Base-by-base conservation (phyloP, 2,329 filamentous ascomycete species). In the Colletotrichum sublineola region DNA sequence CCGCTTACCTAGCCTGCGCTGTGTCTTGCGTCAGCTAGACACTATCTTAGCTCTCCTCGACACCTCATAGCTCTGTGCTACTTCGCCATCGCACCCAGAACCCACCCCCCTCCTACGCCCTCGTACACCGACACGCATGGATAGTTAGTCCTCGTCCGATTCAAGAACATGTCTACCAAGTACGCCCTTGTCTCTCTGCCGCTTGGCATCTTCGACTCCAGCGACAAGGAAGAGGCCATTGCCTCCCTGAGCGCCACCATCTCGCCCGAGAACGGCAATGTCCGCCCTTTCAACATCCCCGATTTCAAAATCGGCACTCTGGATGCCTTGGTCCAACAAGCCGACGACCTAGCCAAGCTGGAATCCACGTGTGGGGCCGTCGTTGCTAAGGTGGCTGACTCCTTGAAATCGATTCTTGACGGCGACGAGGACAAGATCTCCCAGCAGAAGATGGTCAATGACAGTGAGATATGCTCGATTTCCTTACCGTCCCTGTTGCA, bases 231-330 rank as follows among this genome's bases (percentile, higher is more conserved):
- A 76, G 94, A 97, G 82, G 94, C 96, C 75, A 86, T 98, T 76
- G 89, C 91, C 60, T 89, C 94, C 57, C 84, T 99, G 74, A 90
- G 91, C 76, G 85, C 91, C 68, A 94, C 92, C 53, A 87, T 97
- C 67, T 87, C 90, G 62, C 84, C 89, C 69, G 94, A 97, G 77
- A 91, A 93, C 81, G 94, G 93, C 80, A 90, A 89, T 64, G 92
- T 94, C 57, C 85, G 91, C 63, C 91, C 91, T 2, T 98, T 98
- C 80, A 85, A 89, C 68, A 93, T 98, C 75, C 96, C 96, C 29
- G 92, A 95, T 75, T 98, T 99, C 89, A 99, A 98, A 86, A 97
- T 99, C 81, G 96, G 96, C 71, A 98, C 96, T 0, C 88, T 99
- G 48, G 96, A 99, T 84, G 94, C 93, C 50, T 88, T 99, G 70